Percentiles rank a stretch among this genome's conserved stretches.
Evolutionary conservation across 176 grass and related monocot genomes (phyloP).

Genomic region (Lolium rigidum): DNA sequence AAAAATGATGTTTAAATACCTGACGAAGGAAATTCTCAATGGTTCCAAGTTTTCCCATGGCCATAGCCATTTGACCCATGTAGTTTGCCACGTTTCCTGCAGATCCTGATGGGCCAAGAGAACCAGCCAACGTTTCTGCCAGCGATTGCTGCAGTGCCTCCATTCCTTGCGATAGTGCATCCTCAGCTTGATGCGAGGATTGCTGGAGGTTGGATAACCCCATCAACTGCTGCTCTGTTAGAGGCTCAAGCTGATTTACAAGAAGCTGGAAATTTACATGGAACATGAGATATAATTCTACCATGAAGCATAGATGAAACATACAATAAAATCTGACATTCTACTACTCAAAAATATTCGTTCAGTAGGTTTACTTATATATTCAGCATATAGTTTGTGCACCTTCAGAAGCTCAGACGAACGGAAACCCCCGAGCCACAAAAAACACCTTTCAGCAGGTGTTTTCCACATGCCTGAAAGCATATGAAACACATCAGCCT

Average conservation of each 20-base stretch:
- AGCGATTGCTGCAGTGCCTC: conserved; percentile 93
- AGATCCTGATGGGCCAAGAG: conserved; percentile 77
- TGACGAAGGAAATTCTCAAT: conserved; percentile 95
- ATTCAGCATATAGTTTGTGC: conserved; percentile 32
- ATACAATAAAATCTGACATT: neutral
- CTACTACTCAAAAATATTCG: conserved; percentile 5
- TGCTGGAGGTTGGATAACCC: conserved; percentile 83
- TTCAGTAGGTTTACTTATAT: conserved; percentile 28
- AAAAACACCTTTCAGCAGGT: conserved; percentile 93
- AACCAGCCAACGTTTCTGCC: conserved; percentile 89
- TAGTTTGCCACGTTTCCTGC: conserved; percentile 94
- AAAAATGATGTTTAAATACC: conserved; percentile 51
- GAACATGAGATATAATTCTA: conserved; percentile 25
- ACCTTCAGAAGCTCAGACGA: conserved; percentile 95
- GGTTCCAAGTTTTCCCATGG: conserved; percentile 98
- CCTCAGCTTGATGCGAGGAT: conserved; percentile 95
- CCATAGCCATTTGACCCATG: conserved; percentile 99
- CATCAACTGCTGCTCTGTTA: conserved; percentile 85
- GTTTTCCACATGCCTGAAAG: conserved; percentile 99
- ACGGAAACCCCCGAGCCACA: conserved; percentile 95
- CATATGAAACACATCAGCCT: conserved; percentile 96
- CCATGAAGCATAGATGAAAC: conserved; percentile 35
- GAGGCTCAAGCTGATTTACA: conserved; percentile 84
- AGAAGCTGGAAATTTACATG: conserved; percentile 61
- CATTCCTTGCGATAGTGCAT: conserved; percentile 97